Evolutionary conservation across 495 filamentous ascomycete genomes (phyloP), one percentile per base, ranked within the genome.

Genomic region (Lichenothelia convexa): DNA sequence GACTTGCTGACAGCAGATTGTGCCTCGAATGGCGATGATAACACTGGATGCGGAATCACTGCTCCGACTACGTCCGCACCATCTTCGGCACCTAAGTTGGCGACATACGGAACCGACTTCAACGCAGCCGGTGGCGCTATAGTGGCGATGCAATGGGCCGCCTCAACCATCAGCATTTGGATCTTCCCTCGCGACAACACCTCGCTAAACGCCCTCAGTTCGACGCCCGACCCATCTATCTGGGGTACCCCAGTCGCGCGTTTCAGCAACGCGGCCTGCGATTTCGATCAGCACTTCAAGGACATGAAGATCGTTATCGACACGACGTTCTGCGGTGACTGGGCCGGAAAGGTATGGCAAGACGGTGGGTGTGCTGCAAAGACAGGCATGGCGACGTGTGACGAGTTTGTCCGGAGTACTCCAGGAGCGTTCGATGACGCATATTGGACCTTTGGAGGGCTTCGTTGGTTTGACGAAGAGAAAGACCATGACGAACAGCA

Each of bases 1-100:
- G n/a, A 27, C 5, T 4, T 52, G 20, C 12, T 13, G 5, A 44
- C 34, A 12, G 9, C 12, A 13, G 59, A 75, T 30, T 80, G 75
- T 48, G 57, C 64, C 8, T 61, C 63, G 3, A 57, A 59, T 22
- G 58, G 9, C 74, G 77, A 4, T 70, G 67, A 44, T 8, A 46
- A 61, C 18, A 34, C 56, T 22, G 69, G 68, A 12, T 70, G 65
- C 41, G 32, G 32, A 12, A 49, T 52, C 39, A 15, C 7, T 5
- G 5, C 23, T 3, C 12, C 17, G 30, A 37, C 36, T 35, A 39
- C 31, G 19, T 27, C 24, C 24, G 7, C 24, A 7, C 24, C 24
- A 7, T 27, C 24, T 7, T n/a, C n/a, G n/a, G n/a, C n/a, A n/a
- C n/a, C n/a, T n/a, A n/a, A n/a, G n/a, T n/a, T n/a, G 60, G n/a